Percentiles rank a stretch among this genome's conserved stretches.
These are phyloP conservation scores for Podospora appendiculata DNA, from an alignment of 495 filamentous ascomycete genomes.

Conservation along the genomic window DNA sequence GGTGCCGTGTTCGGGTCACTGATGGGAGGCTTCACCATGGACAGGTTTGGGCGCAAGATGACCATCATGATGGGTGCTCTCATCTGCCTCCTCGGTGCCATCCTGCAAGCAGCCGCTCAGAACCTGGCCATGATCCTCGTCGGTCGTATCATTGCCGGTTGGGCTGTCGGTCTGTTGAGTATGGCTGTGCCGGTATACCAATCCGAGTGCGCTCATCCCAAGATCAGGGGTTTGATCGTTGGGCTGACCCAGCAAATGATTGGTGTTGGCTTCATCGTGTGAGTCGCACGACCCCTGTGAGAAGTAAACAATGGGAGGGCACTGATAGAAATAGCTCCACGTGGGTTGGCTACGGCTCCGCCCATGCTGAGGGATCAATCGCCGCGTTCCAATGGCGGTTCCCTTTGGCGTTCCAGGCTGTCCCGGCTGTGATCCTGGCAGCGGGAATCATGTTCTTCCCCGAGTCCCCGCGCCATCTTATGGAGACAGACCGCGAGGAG, in stretches of 20 bases:
- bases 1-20: constrained; percentile 29
- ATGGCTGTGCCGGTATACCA: constrained; percentile 43
- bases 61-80: constrained; percentile 46
- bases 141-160: constrained; percentile 39
- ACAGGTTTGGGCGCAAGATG: constrained; percentile 36
- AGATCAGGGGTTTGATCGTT: constrained; percentile 9
- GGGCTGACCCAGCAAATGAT: constrained; percentile 10
- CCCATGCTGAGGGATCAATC: constrained; percentile 15
- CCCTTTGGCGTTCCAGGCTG: constrained; percentile 46
- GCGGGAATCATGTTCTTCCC: constrained; percentile 43
- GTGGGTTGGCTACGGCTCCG: constrained; percentile 46
- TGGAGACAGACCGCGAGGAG: constrained; percentile 38
- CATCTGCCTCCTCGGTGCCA: constrained; percentile 44
- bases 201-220: constrained; percentile 11
- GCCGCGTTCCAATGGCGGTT: constrained; percentile 45
- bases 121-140: constrained; percentile 42
- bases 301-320: not conserved
- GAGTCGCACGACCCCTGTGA: not conserved
- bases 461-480: constrained; percentile 48
- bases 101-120: constrained; percentile 38
- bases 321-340: not conserved
- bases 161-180: constrained; percentile 38
- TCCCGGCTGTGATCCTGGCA: constrained; percentile 31
- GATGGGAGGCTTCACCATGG: constrained; percentile 19
- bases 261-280: constrained; percentile 9